Base-by-base conservation (phyloP, 768 basidiomycete genomes). In the Thelephora ganbajun region DNA sequence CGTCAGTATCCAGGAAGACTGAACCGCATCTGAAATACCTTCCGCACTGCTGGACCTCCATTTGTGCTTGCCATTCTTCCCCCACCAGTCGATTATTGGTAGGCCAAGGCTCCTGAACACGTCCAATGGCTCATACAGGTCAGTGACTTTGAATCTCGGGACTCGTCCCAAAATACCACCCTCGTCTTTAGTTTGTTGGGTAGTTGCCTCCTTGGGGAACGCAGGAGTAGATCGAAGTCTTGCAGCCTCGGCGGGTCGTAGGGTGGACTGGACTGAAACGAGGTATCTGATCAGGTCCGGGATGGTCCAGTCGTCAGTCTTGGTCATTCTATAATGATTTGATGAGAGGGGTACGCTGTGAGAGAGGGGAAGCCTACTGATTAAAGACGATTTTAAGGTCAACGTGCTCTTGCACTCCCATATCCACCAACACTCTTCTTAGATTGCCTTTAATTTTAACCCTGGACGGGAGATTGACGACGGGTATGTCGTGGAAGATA, bases 371-470 rank as follows among this genome's bases (percentile, higher is more conserved):
- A 1, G 53, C 69, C 44, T 47, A 86, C 81, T 92, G 73, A 46
- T 83, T 77, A 59, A 99, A 99, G n/a, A 99, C 74, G 2, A 96
- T 68, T 60, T 97, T 91, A 1, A 97, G 69, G 50, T 97, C 87
- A 6, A 97, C 90, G 53, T 93, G 91, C 58, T 80, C 88, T 13
- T 89, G 76, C 11, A 97, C 88, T 11, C 91, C 94, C 0, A 97
- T 64, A 1, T 72, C 74, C 26, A 75, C 67, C 5, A 91, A 63
- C 2, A 89, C 61, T 52, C 76, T 81, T 58, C 93, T 89, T 53
- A 89, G 58, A 3, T 69, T 62, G 0, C 80, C 82, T 59, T 86
- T 90, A 53, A 92, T 67, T 0, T 60, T 46, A 1, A 65, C 55
- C 2, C 76, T 77, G 5, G 81, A 85, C 1, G 87, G 73, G 41